Evolutionary conservation across 768 basidiomycete species (phyloP).

Genomic region (Auricularia sp.): DNA sequence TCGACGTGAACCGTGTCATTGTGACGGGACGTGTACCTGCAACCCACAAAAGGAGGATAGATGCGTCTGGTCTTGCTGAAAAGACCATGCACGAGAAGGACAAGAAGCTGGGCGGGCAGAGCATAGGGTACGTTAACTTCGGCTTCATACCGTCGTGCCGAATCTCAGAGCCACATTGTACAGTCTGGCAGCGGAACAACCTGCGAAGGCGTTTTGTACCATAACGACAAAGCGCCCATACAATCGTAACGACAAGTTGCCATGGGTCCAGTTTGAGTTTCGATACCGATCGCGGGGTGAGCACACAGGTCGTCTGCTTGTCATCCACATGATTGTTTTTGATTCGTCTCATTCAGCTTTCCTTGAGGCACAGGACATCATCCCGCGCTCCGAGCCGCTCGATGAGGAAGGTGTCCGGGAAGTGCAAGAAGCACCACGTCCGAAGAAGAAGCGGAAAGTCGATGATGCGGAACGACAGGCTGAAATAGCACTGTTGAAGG

Average conservation of each 20-base stretch:
- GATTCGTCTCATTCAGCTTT: neutral
- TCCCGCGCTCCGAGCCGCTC: neutral
- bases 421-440: neutral
- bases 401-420: neutral
- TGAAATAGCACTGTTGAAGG: neutral
- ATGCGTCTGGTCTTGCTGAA: neutral
- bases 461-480: neutral
- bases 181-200: neutral
- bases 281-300: neutral
- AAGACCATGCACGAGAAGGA: neutral
- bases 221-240: neutral
- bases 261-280: neutral
- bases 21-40: neutral
- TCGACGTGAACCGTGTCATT: neutral
- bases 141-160: neutral
- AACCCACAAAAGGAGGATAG: neutral
- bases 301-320: neutral
- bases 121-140: neutral
- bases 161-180: neutral
- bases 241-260: neutral
- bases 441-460: neutral
- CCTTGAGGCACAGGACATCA: neutral
- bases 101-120: neutral
- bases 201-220: neutral
- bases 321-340: neutral